Evolutionary conservation across 139 green algal species (phyloP).

Genomic region (Dunaliella primolecta): DNA sequence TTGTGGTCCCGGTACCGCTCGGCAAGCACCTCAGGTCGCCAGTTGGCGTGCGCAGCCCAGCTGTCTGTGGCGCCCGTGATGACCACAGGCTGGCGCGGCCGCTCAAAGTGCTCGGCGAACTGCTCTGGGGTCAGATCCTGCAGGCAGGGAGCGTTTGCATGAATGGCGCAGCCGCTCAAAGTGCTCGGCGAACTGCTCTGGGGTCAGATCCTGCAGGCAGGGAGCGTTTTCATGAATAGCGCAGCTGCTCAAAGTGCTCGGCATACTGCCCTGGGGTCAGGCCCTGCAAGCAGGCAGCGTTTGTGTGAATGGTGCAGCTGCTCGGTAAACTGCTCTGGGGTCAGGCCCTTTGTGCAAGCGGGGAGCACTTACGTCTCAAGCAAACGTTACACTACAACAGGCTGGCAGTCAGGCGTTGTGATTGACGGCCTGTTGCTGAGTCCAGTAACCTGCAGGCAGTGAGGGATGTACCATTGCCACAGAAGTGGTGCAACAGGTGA

Average conservation of each 20-base stretch:
- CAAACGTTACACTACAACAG: neutral
- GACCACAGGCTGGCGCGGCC: conserved; percentile 61
- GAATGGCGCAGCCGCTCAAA: conserved; percentile 58
- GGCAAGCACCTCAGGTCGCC: conserved; percentile 51
- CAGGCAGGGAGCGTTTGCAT: neutral
- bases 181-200: conserved; percentile 59
- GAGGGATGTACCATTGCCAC: no score
- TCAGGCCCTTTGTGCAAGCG: conserved; percentile 49
- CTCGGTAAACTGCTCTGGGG: conserved; percentile 58
- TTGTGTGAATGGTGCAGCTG: conserved; percentile 25
- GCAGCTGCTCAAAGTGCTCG: conserved; percentile 59
- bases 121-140: conserved; percentile 57
- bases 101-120: conserved; percentile 72
- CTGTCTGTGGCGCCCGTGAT: conserved; percentile 63
- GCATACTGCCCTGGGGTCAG: conserved; percentile 65
- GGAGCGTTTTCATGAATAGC: conserved; percentile 21
- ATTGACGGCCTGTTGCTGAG: neutral
- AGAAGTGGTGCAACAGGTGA: no score
- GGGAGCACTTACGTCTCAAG: neutral
- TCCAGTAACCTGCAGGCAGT: neutral
- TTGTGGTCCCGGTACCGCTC: conserved; percentile 57
- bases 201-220: conserved; percentile 51
- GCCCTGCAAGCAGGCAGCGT: conserved; percentile 37
- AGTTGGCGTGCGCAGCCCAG: conserved; percentile 58
- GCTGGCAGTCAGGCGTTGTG: no score